phyloP scores from a whole-genome alignment of 1,284 basidiomycete species.

The Pterula multifida region DNA sequence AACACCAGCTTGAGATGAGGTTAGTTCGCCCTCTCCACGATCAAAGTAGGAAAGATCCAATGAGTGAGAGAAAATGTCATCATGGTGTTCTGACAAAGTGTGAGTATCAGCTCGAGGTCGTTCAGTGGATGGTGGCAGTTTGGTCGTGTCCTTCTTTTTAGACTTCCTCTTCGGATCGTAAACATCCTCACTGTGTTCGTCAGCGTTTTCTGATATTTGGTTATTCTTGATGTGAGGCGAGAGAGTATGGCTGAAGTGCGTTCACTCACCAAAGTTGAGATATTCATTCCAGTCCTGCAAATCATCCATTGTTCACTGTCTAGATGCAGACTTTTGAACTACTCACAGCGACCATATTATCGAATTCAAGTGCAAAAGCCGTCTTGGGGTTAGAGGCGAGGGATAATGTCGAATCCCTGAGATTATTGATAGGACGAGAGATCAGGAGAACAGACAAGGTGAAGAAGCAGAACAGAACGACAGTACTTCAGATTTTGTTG shows the following conservation, averaged over 20 bases:
- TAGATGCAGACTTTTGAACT: not conserved
- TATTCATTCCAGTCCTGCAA: conserved; percentile 59
- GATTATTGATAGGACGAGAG: not conserved
- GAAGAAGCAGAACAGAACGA: not conserved
- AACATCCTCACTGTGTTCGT: conserved; percentile 32
- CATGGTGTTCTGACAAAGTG: conserved; percentile 58
- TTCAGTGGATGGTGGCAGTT: conserved; percentile 23
- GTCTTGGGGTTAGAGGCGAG: conserved; percentile 40
- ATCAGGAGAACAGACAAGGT: not conserved
- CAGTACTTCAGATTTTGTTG: conserved; percentile 48
- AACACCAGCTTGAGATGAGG: conserved; percentile 45
- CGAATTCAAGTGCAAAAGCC: conserved; percentile 49
- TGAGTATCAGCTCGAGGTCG: conserved; percentile 37
- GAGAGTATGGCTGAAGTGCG: not conserved
- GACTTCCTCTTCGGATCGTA: conserved; percentile 31
- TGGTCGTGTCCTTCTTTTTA: conserved; percentile 20
- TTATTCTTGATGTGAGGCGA: not conserved
- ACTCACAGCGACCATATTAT: conserved; percentile 52
- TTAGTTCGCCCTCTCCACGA: conserved; percentile 23
- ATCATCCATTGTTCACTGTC: not conserved
- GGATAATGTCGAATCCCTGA: conserved; percentile 49
- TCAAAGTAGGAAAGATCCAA: conserved; percentile 43
- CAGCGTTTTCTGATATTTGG: conserved; percentile 13
- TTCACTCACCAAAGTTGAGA: conserved; percentile 24
- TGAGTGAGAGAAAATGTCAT: conserved; percentile 51